These are phyloP conservation scores for Lipomyces chichibuensis DNA, from an alignment of 805 yeast genomes.

Conservation along the genomic window DNA sequence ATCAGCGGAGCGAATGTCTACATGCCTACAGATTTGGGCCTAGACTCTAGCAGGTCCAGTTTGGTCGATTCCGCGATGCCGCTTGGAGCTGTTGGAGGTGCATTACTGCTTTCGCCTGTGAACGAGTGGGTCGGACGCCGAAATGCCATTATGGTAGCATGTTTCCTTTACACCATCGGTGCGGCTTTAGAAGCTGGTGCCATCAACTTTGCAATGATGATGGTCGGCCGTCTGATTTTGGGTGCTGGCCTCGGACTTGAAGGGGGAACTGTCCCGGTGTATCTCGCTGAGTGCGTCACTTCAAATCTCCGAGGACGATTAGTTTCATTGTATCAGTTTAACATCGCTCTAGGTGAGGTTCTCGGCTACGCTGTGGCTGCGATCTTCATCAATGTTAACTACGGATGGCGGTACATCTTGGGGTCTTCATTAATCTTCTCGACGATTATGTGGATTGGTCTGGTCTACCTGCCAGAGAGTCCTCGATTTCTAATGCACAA, in stretches of 20 bases:
- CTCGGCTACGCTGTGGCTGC: constrained; percentile 67
- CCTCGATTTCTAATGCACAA: constrained; percentile 63
- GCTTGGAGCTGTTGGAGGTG: constrained; percentile 69
- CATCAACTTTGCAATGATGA: constrained; percentile 9
- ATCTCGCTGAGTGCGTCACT: constrained; percentile 64
- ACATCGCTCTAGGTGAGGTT: constrained; percentile 68
- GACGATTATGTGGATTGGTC: constrained; percentile 53
- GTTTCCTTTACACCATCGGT: constrained; percentile 13
- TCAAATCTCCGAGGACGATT: constrained; percentile 61
- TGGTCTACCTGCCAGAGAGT: constrained; percentile 62
- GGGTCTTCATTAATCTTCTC: constrained; percentile 67
- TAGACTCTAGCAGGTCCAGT: constrained; percentile 53
- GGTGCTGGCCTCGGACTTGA: constrained; percentile 71
- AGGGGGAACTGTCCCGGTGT: constrained; percentile 66
- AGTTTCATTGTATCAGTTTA: constrained; percentile 65
- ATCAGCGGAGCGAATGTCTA: constrained; percentile 65
- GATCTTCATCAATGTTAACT: constrained; percentile 57
- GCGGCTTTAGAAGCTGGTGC: constrained; percentile 21
- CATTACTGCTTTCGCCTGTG: constrained; percentile 61
- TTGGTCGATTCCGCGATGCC: constrained; percentile 65
- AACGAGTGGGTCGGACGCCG: constrained; percentile 61
- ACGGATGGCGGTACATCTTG: constrained; percentile 68
- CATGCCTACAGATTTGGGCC: constrained; percentile 50
- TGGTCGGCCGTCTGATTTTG: constrained; percentile 49
- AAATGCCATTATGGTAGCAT: constrained; percentile 34